Base-by-base conservation (phyloP, 116 monocot genomes). In the Cymodocea nodosa region DNA sequence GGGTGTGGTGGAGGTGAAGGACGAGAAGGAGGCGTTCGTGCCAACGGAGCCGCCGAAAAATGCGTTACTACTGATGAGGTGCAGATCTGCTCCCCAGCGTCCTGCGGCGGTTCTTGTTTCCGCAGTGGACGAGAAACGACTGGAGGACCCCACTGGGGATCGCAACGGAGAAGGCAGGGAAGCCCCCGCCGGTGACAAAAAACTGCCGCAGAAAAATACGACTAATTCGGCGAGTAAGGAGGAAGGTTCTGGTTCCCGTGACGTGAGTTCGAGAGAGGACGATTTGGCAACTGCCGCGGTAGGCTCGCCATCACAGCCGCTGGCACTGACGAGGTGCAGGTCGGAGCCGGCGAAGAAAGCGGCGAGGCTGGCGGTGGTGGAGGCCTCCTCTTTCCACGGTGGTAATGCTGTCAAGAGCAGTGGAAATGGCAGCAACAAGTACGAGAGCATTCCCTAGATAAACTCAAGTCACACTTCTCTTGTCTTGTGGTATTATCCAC, bases 271-370 rank as follows among this genome's bases (percentile, higher is more conserved):
- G 8, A 57, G 51, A 15, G 65, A 53, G 13, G 75, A 56, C 1
- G 77, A 40, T 1, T 65, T 57, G 52, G 62, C 13, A 56, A 67
- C 52, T 15, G 61, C 67, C 30, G 62, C 65, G 49, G 25, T 22
- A 59, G 59, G 68, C 48, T 53, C 70, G 22, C 63, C 75, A 4
- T 68, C 77, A 14, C 52, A 50, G 56, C 63, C 54, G 36, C 62
- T 76, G 53, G 65, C 76, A 16, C 77, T 94, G 51, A 84, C 68
- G 19, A 69, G 89, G 49, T 80, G 84, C 79, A 94, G 82, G 52
- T 94, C 86, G 67, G 94, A 84, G 78, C 94, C 94, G 70, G 82
- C 84, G 15, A 76, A 67, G 40, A 78, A 62, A 60, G 73, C 73
- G 24, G 79, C 70, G 58, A 74, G 55, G 81, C 60, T 81, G 66